These are phyloP conservation scores for Nephelium lappaceum DNA, from an alignment of 345 rosid genomes.

Conservation along the genomic window DNA sequence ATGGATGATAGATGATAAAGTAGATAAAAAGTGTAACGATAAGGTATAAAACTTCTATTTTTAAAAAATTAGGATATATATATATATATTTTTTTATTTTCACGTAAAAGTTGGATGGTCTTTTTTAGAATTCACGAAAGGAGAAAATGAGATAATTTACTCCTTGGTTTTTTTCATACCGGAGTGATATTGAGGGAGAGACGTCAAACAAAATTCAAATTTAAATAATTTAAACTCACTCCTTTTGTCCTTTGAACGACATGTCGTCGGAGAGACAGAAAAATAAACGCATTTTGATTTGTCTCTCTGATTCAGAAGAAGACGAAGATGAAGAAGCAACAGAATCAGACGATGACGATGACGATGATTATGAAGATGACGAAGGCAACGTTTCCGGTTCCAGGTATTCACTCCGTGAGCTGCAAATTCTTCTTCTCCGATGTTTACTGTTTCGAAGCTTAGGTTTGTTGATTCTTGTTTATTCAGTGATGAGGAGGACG, in stretches of 20 bases:
- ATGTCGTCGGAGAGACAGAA: slow-evolving; percentile 29
- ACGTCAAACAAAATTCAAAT: not conserved
- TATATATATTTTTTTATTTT: too few relatives aligned
- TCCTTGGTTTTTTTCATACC: too few relatives aligned
- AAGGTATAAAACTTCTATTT: too few relatives aligned
- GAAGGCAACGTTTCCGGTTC: slow-evolving; percentile 21
- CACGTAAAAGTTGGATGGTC: too few relatives aligned
- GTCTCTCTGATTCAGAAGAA: slow-evolving; percentile 30
- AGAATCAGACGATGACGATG: slow-evolving; percentile 19
- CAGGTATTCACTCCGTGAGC: slow-evolving; percentile 17
- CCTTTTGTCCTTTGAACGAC: not conserved
- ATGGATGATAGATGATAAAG: too few relatives aligned
- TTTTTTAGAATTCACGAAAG: too few relatives aligned
- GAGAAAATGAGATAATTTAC: too few relatives aligned
- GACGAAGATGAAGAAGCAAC: slow-evolving; percentile 18
- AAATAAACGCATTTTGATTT: slow-evolving; percentile 21
- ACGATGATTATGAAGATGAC: not conserved
- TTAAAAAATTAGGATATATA: too few relatives aligned
- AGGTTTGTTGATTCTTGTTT: slow-evolving; percentile 2
- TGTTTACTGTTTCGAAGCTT: not conserved
- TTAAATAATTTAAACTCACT: not conserved
- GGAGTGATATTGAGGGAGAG: too few relatives aligned
- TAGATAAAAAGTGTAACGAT: too few relatives aligned
- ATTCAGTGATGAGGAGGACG: slow-evolving; percentile 22
- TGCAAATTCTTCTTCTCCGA: not conserved